phyloP scores from a whole-genome alignment of 2,329 filamentous ascomycete genomes.

The Phaeosphaeria sp. region DNA sequence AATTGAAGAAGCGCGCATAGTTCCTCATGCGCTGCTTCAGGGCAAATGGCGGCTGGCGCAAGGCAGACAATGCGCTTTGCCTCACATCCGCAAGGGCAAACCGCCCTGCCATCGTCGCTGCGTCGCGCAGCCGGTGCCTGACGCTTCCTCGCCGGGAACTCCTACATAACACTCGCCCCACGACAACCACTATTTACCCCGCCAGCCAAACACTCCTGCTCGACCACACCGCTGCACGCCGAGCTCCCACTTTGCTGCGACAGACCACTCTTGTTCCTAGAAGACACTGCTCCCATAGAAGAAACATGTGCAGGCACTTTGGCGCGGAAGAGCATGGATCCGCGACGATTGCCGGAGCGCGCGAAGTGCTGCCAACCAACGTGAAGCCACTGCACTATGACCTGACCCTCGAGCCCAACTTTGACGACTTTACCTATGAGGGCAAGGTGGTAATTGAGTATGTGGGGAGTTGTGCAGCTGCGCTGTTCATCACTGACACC shows the following conservation, averaged over 20 bases:
- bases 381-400: conserved; percentile 93
- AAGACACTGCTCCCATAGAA: conserved; percentile 75
- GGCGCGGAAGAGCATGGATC: conserved; percentile 63
- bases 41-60: conserved; percentile 37
- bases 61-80: conserved; percentile 22
- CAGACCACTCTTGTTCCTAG: conserved; percentile 28
- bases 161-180: conserved; percentile 35
- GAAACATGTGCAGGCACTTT: conserved; percentile 73
- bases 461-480: conserved; percentile 22
- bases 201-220: conserved; percentile 27
- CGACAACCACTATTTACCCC: conserved; percentile 37
- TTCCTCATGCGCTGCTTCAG: conserved; percentile 43
- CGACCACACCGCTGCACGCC: conserved; percentile 32
- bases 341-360: conserved; percentile 67
- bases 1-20: conserved; percentile 26
- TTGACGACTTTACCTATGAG: conserved; percentile 85
- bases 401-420: conserved; percentile 88
- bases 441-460: conserved; percentile 84
- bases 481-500: conserved; percentile 24
- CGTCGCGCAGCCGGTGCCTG: conserved; percentile 26
- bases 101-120: conserved; percentile 24
- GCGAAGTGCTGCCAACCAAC: conserved; percentile 89
- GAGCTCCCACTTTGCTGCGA: conserved; percentile 21
- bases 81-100: conserved; percentile 10
- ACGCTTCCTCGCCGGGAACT: conserved; percentile 26